Base-by-base conservation (phyloP, 108 stramenopile genomes). In the Schizochytrium sp. region DNA sequence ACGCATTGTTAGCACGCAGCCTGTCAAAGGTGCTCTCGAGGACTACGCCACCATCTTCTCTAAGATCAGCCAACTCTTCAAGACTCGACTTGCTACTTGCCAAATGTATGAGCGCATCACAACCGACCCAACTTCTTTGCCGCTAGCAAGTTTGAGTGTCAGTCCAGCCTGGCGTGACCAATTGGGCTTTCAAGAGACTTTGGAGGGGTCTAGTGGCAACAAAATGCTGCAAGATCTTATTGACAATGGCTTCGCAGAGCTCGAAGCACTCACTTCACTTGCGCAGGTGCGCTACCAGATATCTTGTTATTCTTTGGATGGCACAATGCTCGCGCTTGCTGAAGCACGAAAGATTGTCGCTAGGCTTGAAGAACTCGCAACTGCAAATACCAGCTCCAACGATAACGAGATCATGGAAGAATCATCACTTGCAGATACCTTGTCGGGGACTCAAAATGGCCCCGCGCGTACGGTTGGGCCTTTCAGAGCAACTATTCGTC, bases 251-350 rank as follows among this genome's bases (percentile, higher is more conserved):
- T 5, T 83, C 28, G 76, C 76, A 10, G 76, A 83, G 76, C 53
- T 83, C 45, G 53, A 55, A 8, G 76, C 76, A 47, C 50, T 83
- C 76, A 83, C 47, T n/a, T n/a, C 53, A n/a, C 76, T 83, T 5
- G 76, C 76, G 15, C 53, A 83, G 15, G 76, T 55, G 10, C 10
- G 76, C 5, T 83, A 83, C 76, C 47, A 83, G 50, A 83, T 83
- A 56, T 83, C 76, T 8, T 83, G 50, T 7, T 83, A 83, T 42
- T 55, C 47, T 17, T 42, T 83, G 15, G 10, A 83, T 5, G 76
- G 76, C 50, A 19, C 76, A n/a, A 55, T 83, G 8, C 76, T 83
- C 3, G 53, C 76, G 5, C 76, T 83, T 38, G 10, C 13, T 5
- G 50, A 55, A 53, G 76, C 76, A 1, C 76, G 53, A 2, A 55